Evolutionary conservation across 495 filamentous ascomycete genomes (phyloP), one percentile per base, ranked within the genome.

Genomic region (Aspergillus olivimuriae): DNA sequence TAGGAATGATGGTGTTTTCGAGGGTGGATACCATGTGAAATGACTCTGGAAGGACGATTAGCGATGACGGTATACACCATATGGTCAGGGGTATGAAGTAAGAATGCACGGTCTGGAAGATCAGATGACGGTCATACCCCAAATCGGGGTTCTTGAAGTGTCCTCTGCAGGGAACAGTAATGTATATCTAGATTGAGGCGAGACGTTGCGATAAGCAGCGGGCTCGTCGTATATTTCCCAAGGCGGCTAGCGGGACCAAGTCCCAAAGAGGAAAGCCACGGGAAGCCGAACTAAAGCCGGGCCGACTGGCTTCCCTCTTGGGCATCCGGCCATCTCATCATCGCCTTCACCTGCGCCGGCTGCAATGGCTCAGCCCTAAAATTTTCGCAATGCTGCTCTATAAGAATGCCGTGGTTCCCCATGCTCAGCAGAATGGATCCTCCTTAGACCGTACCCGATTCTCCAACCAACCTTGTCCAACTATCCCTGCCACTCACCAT

Each of bases 221-320:
- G 32, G 16, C 15, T 61, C 64, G 64, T 48, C 37, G 52, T 50
- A 68, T 64, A 50, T 62, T 65, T 0, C 62, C 52, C 4, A 0
- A 44, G 43, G 4, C 0, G 47, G 58, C 19, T 61, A 68, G 58
- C 42, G 36, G 15, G 14, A 14, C 6, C 15, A 1, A 2, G 7
- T 51, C 51, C 52, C 32, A 17, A 57, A 53, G 26, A 26, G 59
- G 61, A 8, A 65, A 61, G 23, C 31, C 21, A 22, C 15, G 39
- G 22, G 15, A 8, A 8, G 32, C 38, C 34, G 41, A 44, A 41
- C 43, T 47, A 33, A 34, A 34, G n/a, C 44, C 55, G 52, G 43
- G 17, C 47, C 39, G 43, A 41, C 18, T 3, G 28, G 12, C 41
- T 42, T 15, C 41, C 44, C 21, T 21, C 19, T 37, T 23, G 19